Base-by-base conservation (phyloP, 106 monocot genomes). In the Platanthera zijinensis region DNA sequence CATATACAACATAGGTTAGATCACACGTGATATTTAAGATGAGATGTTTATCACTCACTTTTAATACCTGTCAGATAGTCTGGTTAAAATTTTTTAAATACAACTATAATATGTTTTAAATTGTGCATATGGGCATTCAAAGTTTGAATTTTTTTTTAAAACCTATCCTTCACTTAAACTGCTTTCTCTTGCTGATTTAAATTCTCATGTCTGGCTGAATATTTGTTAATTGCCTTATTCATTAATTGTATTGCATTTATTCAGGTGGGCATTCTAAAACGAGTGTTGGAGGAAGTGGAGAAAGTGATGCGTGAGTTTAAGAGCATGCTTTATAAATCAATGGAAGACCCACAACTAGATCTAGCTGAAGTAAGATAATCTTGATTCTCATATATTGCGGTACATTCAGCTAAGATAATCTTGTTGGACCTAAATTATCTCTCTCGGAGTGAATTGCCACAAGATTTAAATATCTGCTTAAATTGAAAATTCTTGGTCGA, bases 301-400 rank as follows among this genome's bases (percentile, higher is more conserved):
- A 99, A 92, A 74, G 99, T 99, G 67, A 99, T 99, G 99, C 85
- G 88, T 39, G 99, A 99, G 62, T 99, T 99, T 69, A 94, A 85
- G 83, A 79, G 79, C 47, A 94, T 87, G 88, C 99, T 99, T 82
- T 94, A 94, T 81, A 92, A 83, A 80, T 92, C 88, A 57, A 99
- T 99, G 99, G 99, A 99, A 87, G 94, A 99, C 84, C 92, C 99
- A 49, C 90, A 88, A 12, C 91, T 99, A 88, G 94, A 99, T 56
- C 85, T 94, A 76, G 87, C 94, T 86, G 94, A 94, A 52, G 99
- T 99, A 91, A 84, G 84, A 50, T 71, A 17, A 74, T 52, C 74
- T 14, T 39, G 79, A 17, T 50, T 48, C 28, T 47, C 50, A 51
- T 66, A 68, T 74, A 8, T 48, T 72, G 48, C 76, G 73, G 15